Percentiles rank a stretch among this genome's conserved stretches.
Evolutionary conservation across 257 asterid species (phyloP).

Genomic region (Nicotiana attenuata): DNA sequence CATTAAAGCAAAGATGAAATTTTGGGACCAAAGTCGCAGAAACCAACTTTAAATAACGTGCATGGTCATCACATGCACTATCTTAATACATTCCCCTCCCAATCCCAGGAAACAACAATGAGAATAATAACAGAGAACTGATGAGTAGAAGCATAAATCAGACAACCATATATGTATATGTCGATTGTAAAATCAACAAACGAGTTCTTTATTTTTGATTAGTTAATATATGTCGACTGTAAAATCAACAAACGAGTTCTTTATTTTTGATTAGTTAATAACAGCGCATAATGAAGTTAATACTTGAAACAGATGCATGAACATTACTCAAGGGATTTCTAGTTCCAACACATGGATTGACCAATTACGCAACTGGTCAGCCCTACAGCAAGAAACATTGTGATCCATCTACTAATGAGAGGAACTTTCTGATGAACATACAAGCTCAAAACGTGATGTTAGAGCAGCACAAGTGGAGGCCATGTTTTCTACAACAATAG

Average conservation of each 20-base stretch:
- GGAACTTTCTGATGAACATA: background rate
- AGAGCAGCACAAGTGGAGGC: too few species aligned
- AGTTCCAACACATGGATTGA: background rate
- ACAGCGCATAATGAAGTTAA: background rate
- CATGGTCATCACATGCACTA: background rate
- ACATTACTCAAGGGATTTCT: background rate
- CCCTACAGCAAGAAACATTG: slow-evolving; percentile 5
- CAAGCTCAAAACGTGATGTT: too few species aligned
- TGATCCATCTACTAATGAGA: background rate
- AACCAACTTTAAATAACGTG: background rate
- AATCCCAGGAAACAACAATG: background rate
- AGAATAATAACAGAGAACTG: background rate
- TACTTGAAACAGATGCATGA: background rate
- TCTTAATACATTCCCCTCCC: background rate
- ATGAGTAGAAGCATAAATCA: background rate
- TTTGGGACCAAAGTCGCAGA: background rate
- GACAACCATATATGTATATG: background rate
- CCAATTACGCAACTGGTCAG: background rate
- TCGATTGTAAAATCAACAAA: background rate
- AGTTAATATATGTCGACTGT: background rate
- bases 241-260: background rate
- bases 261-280: background rate
- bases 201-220: background rate
- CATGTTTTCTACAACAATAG: too few species aligned
- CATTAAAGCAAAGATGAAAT: slow-evolving; percentile 1